A percentile compares a stretch with the other conserved stretches of the same genome.
These are phyloP conservation scores for Monosporozyma unispora DNA, from an alignment of 805 yeast genomes.

Conservation along the genomic window DNA sequence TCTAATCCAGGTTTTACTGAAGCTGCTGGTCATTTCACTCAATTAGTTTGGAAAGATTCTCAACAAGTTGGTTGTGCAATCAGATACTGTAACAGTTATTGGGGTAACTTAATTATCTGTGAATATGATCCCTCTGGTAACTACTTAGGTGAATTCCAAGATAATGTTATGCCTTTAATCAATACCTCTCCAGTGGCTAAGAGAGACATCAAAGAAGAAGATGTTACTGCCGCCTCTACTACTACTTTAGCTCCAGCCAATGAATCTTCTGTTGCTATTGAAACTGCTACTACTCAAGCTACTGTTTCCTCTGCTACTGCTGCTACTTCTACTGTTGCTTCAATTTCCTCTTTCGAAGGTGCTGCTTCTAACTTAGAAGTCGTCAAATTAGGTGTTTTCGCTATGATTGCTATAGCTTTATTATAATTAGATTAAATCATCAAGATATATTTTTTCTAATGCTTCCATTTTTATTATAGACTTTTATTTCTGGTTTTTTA, in stretches of 20 bases:
- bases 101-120: conserved; percentile 63
- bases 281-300: too few species aligned
- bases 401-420: neutral
- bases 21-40: conserved; percentile 61
- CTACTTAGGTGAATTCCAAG: conserved; percentile 42
- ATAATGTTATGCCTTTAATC: conserved; percentile 22
- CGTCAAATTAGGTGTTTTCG: neutral
- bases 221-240: conserved; percentile 1
- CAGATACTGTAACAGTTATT: conserved; percentile 45
- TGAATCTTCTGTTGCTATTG: neutral
- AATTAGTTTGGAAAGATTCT: conserved; percentile 59
- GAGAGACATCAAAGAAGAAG: neutral
- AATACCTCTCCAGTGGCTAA: neutral
- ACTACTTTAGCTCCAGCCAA: conserved; percentile 3
- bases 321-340: conserved; percentile 2
- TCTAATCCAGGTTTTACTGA: conserved; percentile 39
- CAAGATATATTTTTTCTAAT: neutral
- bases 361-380: conserved; percentile 1
- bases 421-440: neutral
- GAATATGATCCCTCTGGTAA: conserved; percentile 73
- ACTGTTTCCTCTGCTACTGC: conserved; percentile 6
- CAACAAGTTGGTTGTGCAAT: conserved; percentile 61
- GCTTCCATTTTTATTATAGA: neutral
- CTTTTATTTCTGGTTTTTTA: neutral
- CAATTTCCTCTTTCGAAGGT: conserved; percentile 1